Base-by-base conservation (phyloP, 371 early-diverging fungal species). In the Dinochytrium kinnereticum region DNA sequence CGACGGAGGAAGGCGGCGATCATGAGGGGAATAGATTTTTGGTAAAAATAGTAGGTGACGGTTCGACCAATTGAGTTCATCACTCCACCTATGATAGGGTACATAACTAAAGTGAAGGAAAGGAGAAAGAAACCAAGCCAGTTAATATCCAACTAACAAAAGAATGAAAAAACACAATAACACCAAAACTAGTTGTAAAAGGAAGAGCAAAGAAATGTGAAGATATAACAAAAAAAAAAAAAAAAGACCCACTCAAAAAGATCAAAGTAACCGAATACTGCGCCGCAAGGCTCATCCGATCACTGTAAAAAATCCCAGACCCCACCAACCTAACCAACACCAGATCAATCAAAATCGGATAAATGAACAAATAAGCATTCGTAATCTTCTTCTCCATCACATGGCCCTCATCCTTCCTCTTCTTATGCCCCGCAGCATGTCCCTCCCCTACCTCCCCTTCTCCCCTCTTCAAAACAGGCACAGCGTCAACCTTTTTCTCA, bases 1-100 rank as follows among this genome's bases (percentile, higher is more conserved):
- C 79, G 71, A 30, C 68, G 74, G 68, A 68, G 65, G 69, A 79
- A 75, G 0, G 74, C 74, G n/a, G 72, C 44, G 24, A 81, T 59
- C 79, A 78, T 78, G 31, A 79, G 39, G 1, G 81, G 69, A 21
- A 79, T 78, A 68, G 69, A 69, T 55, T 71, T 71, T 40, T 77
- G 76, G 66, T 76, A 78, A 68, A 76, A 78, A 61, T 78, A 81
- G 53, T 74, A 76, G 21, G 81, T 75, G 33, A 72, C 59, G 0
- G 79, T 77, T 36, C 81, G 74, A 10, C 78, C 81, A 37, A 81
- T 76, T 10, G 76, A 79, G 68, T 81, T 81, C 74, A 81, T 74
- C 2, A 81, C 49, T 10, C 70, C 79, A 7, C 81, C 81, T 37
- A 77, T 31, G 30, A 81, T 37, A 3, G 81, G 81, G 53, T 77